Evolutionary conservation across 1,284 basidiomycete genomes (phyloP), one percentile per base, ranked within the genome.

Genomic region (Baeospora myosura): DNA sequence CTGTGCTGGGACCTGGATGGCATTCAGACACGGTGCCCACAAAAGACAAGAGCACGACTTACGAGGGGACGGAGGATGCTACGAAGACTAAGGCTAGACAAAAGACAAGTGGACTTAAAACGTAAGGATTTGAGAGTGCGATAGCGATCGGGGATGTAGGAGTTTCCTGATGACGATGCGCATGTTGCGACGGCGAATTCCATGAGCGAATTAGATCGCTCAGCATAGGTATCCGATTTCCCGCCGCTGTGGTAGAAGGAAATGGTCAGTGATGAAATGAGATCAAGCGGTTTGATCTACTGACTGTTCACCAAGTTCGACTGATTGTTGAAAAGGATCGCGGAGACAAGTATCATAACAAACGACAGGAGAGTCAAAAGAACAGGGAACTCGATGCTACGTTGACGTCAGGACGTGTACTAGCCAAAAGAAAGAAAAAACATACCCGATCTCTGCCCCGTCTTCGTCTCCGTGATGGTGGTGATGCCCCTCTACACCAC

Each of bases 381-480:
- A 35, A 79, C 57, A 0, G 89, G 89, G 50, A 87, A 83, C 21
- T 75, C 69, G 46, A 89, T 78, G 6, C 86, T 87, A 17, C 25
- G 11, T 7, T 1, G 21, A 20, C 3, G 29, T 53, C 33, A 23
- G 17, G 14, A 18, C n/a, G 38, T 38, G 17, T 25, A 30, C 37
- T 21, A 33, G 22, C 34, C n/a, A 43, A 29, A 22, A 29, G 11
- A 28, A 17, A 37, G 10, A 7, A 26, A 41, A 17, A 29, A 57
- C 59, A 4, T 31, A 65, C 59, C 58, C 60, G 32, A 55, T 43
- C 24, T 41, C 47, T 7, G 48, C 52, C 30, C 48, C 54, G 35
- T 64, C 58, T 26, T 66, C 63, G 17, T 61, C 60, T 2, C 56
- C 53, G 32, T 67, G 65, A 54, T 80, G 78, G 50, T 78, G 78